These are phyloP conservation scores for Galeopsis tetrahit DNA, from an alignment of 257 asterid genomes.

Conservation along the genomic window DNA sequence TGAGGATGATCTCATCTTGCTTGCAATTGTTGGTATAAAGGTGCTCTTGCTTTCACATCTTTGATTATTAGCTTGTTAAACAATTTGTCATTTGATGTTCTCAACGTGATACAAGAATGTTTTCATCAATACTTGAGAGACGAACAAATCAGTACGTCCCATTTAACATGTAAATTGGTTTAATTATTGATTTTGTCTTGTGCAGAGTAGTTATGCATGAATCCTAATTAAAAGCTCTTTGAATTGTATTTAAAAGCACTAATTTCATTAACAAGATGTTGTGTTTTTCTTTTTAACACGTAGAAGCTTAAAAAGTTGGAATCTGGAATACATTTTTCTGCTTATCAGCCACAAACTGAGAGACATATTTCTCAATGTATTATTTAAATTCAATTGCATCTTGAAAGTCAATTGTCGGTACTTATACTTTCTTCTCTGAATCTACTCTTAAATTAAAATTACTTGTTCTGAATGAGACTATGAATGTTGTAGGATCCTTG, in stretches of 20 bases:
- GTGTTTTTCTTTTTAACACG: not conserved
- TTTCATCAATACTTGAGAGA: conserved; percentile 9
- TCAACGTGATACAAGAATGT: not conserved
- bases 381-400: not conserved
- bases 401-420: not conserved
- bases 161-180: not conserved
- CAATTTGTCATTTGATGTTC: conserved; percentile 11
- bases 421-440: not conserved
- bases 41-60: conserved; percentile 41
- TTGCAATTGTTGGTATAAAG: conserved; percentile 95
- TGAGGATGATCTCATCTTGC: conserved; percentile 78
- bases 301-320: not conserved
- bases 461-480: conserved; percentile 19
- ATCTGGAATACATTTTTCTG: not conserved
- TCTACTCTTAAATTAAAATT: not conserved
- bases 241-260: not conserved
- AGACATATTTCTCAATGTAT: not conserved
- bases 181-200: not conserved
- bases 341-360: not conserved
- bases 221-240: not conserved
- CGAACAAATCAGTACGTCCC: not conserved
- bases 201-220: not conserved
- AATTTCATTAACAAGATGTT: conserved; percentile 2
- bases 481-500: conserved; percentile 79
- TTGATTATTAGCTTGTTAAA: conserved; percentile 9